Base-by-base conservation (phyloP, 352 stramenopile genomes). In the Phytophthora foliorum region DNA sequence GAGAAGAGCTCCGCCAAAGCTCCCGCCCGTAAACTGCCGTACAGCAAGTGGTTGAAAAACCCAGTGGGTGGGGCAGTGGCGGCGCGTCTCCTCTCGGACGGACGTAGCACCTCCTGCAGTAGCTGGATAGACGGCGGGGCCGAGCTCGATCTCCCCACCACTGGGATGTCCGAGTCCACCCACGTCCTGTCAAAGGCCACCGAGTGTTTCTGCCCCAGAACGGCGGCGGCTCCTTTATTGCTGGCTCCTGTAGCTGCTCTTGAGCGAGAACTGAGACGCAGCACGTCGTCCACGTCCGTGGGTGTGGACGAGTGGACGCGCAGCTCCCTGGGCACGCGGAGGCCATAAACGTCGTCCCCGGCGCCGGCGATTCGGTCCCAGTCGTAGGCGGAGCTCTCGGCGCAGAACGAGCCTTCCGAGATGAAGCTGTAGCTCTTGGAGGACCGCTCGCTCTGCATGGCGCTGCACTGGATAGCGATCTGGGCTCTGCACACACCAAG, bases 341-440 rank as follows among this genome's bases (percentile, higher is more conserved):
- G 67, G 0, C 70, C 61, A 11, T 67, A 72, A 17, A 67, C 55
- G 17, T 78, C 58, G 54, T 84, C 66, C 4, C 51, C 61, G 6
- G 51, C 48, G 9, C 49, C 67, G n/a, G 64, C 67, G 1, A 60
- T 34, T 27, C 67, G 63, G n/a, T 78, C 74, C 76, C 80, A 88
- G 46, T 84, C 79, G 36, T 89, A 78, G 21, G 59, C 68, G n/a
- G 55, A 69, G 21, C 36, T 63, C 29, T 71, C 64, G 27, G 70
- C 78, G 22, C 63, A 64, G 67, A 93, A 93, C 52, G 85, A 93
- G 24, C 89, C 83, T 71, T 93, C 85, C 41, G 85, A 93, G 72
- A 93, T 93, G 68, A 93, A 93, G 69, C 81, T 90, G 75, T 84
- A 93, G 78, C 81, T 90, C 67, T 89, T 87, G 53, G 68, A 75